Evolutionary conservation across 176 grass and related monocot species (phyloP), one percentile per base, ranked within the genome.

Genomic region (Aegilops speltoides): DNA sequence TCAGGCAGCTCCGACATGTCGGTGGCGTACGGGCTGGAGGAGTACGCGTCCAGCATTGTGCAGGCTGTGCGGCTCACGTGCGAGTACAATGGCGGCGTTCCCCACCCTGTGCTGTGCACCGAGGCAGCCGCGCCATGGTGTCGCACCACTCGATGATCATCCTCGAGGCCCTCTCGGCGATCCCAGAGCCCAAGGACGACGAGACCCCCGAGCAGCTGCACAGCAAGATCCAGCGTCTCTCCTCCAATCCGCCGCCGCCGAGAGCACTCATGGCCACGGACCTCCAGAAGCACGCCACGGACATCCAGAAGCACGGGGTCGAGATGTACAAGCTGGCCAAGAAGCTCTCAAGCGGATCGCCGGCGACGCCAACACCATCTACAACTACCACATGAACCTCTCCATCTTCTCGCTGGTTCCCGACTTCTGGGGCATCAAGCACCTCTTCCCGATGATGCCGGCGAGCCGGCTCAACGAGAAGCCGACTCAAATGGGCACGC

Each of bases 371-470:
- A 32, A 3, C 28, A 31, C 7, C 19, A 43, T 57, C 64, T 86
- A 79, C 50, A 82, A 48, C 78, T 88, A 88, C 80, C 79, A 88
- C 81, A 69, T 68, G 73, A 88, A 88, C 80, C 56, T 88, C 19
- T 88, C 86, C 38, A n/a, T 88, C 19, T 88, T 88, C 80, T 77
- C 86, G 24, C 31, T 78, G 17, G n/a, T 41, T 10, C 71, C 86
- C 2, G 86, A 88, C 73, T 83, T 32, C 41, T 83, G 70, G 86
- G 86, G 23, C 45, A 43, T 88, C 41, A 12, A 31, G 70, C 86
- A 88, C 79, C 86, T 88, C 3, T 88, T 88, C 48, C 86, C 80
- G 24, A 83, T 88, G 62, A 67, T 88, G 29, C 86, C 86, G 9
- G 72, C 68, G 70, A 71, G 43, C 73, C 86, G 79, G 26, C 80